Evolutionary conservation across 345 rosid species (phyloP), one percentile per base, ranked within the genome.

Genomic region (Salix brachista): DNA sequence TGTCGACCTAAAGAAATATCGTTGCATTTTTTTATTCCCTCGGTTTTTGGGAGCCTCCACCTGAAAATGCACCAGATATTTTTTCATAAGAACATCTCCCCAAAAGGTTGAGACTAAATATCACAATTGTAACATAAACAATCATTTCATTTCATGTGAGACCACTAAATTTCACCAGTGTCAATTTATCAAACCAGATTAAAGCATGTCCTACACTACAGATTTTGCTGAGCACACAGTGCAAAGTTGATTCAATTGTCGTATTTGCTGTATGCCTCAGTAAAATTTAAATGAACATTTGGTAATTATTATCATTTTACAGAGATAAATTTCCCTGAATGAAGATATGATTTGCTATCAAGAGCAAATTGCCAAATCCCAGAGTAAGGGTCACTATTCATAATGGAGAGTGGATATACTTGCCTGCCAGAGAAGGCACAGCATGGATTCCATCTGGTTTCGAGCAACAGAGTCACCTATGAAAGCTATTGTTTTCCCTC

Each of bases 381-480:
- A 76, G 19, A 37, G 5, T 68, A 42, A 42, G 30, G 34, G 28
- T 26, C 18, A 39, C 16, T 30, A 58, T 16, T 73, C 23, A 28
- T 23, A 10, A 44, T 14, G 68, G 61, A 67, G 10, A 67, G 23
- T 13, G 39, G 17, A 52, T 32, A 30, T 25, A 87, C 90, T 89
- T 85, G 86, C 99, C 98, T 93, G 99, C 98, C 98, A 96, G 61
- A 96, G 97, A 89, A 96, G 93, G 85, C 99, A 96, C 81, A 96
- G 12, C 91, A 96, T 83, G 25, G 99, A 92, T 75, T 96, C 99
- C 98, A 94, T 94, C 85, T 96, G 99, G 78, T 96, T 96, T 73
- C 97, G 97, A 81, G 99, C 98, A 74, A 96, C 97, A 42, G 97
- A 94, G 72, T 96, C 99, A 9, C 98, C 98, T 71, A 96, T 84